Evolutionary conservation across 2,329 filamentous ascomycete genomes (phyloP), one percentile per base, ranked within the genome.

Genomic region (Helotiales sp.): DNA sequence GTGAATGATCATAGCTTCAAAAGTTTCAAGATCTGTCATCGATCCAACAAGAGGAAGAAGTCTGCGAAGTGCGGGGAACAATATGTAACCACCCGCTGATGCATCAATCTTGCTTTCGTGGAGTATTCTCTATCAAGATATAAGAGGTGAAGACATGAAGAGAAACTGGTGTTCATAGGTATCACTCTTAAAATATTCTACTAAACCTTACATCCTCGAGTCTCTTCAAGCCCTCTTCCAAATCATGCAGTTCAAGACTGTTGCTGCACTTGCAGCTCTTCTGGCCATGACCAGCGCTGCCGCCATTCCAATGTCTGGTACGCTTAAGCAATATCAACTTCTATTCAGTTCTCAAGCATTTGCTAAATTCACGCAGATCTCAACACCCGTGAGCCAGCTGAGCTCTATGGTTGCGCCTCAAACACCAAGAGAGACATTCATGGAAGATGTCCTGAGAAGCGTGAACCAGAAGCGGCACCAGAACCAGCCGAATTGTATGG

Each of bases 321-420:
- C 31, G 4, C n/a, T n/a, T n/a, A n/a, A 44, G 12, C 59, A 65
- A 30, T 60, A 63, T 55, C 63, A 5, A 13, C 31, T 5, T 5
- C 12, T 34, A 13, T 3, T 34, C 31, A 10, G 12, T 10, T 15
- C 10, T 15, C 31, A 34, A 34, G 10, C 5, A 10, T 13, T 13
- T 3, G 10, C 31, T 34, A 15, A 34, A n/a, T 54, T 12, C 4
- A 12, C n/a, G 5, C 10, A 34, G 31, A 12, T 15, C 10, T 34
- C 10, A 34, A 34, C 10, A 12, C 31, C 31, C 31, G 31, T 3
- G 31, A 34, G 31, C 31, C 31, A 10, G 31, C 31, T 5, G 31
- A 34, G 10, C 10, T 34, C 31, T 34, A 34, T 15, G 31, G 10
- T 12, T 34, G 31, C n/a, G 10, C 31, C 31, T 34, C 31, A 4